These are phyloP conservation scores for Psidium guajava DNA, from an alignment of 345 rosid genomes.

Conservation along the genomic window DNA sequence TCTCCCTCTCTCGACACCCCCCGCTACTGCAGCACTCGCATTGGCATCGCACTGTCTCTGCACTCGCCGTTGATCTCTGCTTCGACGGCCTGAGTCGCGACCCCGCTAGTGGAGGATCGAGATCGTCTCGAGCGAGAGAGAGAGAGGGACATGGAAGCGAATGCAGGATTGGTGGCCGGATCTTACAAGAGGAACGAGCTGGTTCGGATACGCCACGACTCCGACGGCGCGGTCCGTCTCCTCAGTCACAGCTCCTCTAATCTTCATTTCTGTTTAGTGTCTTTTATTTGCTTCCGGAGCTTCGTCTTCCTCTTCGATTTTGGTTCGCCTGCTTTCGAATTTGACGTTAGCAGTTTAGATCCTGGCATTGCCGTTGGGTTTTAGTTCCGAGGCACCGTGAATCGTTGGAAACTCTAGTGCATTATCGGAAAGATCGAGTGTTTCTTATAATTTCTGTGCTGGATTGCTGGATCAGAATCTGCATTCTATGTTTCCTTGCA, in stretches of 20 bases:
- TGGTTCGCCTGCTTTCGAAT: background rate
- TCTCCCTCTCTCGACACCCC: background rate
- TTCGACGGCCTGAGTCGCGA: background rate
- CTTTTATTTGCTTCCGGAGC: background rate
- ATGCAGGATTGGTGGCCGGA: constrained; percentile 91
- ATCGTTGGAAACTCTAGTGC: background rate
- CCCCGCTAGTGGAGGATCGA: background rate
- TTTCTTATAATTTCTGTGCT: background rate
- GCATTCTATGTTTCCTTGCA: background rate
- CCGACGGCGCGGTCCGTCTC: constrained; percentile 30
- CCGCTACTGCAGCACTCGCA: background rate
- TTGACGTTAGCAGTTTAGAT: background rate
- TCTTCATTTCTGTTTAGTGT: background rate
- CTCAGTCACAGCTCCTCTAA: background rate
- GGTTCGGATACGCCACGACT: constrained; percentile 94
- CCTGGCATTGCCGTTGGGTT: background rate
- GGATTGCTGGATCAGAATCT: background rate
- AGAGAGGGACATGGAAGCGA: constrained; percentile 52
- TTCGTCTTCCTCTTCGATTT: too few relatives aligned
- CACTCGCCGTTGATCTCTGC: background rate
- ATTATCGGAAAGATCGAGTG: background rate
- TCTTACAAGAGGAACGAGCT: constrained; percentile 90
- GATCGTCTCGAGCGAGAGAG: background rate
- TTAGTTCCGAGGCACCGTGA: background rate
- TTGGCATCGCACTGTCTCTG: background rate